These are phyloP conservation scores for Hymenoscyphus linearis DNA, from an alignment of 2,329 filamentous ascomycete species.

Conservation along the genomic window DNA sequence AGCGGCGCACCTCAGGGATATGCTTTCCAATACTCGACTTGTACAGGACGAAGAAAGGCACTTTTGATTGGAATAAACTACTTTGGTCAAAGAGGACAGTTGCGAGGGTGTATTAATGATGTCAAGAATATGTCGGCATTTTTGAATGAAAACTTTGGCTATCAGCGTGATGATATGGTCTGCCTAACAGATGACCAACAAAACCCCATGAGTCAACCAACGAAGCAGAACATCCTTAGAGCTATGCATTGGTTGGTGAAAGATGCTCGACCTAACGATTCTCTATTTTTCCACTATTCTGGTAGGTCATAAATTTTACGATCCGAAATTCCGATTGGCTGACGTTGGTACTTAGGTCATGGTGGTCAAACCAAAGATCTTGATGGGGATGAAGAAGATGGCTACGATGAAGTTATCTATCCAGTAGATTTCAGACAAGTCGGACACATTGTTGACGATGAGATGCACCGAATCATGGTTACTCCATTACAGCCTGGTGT, in stretches of 20 bases:
- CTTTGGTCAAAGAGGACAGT: slow-evolving; percentile 82
- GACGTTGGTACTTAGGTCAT: slow-evolving; percentile 46
- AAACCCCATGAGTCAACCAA: slow-evolving; percentile 93
- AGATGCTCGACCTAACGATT: slow-evolving; percentile 86
- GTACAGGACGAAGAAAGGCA: slow-evolving; percentile 81
- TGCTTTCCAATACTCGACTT: slow-evolving; percentile 84
- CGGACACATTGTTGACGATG: slow-evolving; percentile 75
- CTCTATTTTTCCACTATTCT: slow-evolving; percentile 95
- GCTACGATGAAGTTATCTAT: slow-evolving; percentile 78
- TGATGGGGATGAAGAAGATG: slow-evolving; percentile 75
- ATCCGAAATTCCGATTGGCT: slow-evolving; percentile 14
- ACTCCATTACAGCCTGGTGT: slow-evolving; percentile 72
- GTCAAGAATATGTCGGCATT: slow-evolving; percentile 97
- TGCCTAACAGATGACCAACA: slow-evolving; percentile 93
- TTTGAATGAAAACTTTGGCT: slow-evolving; percentile 80
- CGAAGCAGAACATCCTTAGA: slow-evolving; percentile 86
- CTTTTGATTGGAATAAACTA: slow-evolving; percentile 94
- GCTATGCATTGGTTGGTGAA: slow-evolving; percentile 99
- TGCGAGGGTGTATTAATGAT: slow-evolving; percentile 93
- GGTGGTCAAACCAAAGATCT: slow-evolving; percentile 75
- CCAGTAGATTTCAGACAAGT: slow-evolving; percentile 72
- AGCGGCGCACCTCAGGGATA: slow-evolving; percentile 75
- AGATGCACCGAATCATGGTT: slow-evolving; percentile 75
- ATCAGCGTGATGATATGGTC: slow-evolving; percentile 94
- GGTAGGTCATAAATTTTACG: slow-evolving; percentile 46